These are phyloP conservation scores for Fusarium pilosicola DNA, from an alignment of 2,329 filamentous ascomycete genomes.

Conservation along the genomic window DNA sequence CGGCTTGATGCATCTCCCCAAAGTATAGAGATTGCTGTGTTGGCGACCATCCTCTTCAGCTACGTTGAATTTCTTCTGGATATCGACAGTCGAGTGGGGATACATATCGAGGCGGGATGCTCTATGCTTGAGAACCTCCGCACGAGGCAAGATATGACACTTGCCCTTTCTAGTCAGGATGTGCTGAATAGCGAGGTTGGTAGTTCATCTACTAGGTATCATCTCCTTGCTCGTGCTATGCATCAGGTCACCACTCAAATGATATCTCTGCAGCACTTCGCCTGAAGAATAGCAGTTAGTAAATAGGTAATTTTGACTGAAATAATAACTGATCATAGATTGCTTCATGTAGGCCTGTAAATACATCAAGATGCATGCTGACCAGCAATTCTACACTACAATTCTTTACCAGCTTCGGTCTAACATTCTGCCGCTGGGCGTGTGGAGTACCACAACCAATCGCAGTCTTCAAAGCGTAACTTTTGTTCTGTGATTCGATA, in stretches of 20 bases:
- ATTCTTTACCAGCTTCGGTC: background rate
- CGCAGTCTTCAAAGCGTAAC: background rate
- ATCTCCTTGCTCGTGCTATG: background rate
- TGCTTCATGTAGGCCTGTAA: no score
- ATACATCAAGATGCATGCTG: background rate
- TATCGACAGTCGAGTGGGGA: background rate
- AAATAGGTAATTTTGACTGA: fast-evolving
- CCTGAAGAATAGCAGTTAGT: fast-evolving
- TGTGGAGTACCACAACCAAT: background rate
- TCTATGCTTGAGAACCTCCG: background rate
- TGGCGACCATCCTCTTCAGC: background rate
- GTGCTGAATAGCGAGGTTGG: background rate
- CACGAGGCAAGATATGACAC: background rate
- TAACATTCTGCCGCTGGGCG: background rate
- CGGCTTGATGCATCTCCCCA: background rate
- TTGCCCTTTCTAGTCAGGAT: fast-evolving
- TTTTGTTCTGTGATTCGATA: background rate
- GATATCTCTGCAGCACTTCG: no score
- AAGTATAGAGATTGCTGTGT: background rate
- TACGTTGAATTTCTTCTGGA: background rate
- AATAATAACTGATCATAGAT: no score
- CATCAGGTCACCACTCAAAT: background rate
- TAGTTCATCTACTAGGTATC: background rate
- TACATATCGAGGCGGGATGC: fast-evolving
- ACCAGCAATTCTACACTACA: no score